Evolutionary conservation across 345 rosid species (phyloP), one percentile per base, ranked within the genome.

Genomic region (Heritiera littoralis): DNA sequence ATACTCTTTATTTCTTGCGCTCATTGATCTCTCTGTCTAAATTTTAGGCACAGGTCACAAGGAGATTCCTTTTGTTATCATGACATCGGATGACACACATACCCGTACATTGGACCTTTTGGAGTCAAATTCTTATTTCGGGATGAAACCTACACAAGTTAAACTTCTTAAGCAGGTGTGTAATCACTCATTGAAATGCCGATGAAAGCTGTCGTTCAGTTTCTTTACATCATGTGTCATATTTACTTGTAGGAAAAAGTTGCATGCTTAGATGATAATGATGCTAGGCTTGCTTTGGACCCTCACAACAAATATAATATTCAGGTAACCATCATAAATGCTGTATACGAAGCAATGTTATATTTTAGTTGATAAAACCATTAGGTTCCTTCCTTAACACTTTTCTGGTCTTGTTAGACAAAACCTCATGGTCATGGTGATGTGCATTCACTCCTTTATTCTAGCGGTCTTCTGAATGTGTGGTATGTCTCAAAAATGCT

Each of bases 341-440:
- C 43, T 23, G 30, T 7, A 0, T 13, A 8, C 6, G 35, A 66
- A 43, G 41, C 48, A 18, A 41, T 67, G 14, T 35, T 12, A 35
- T 49, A 45, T 30, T 51, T 14, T 15, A 10, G 41, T 54, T 18
- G 17, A 41, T 59, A 14, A 66, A 43, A 6, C 5, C 72, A 4
- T 82, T 52, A 72, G 75, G 59, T 7, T 38, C 38, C 72, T 74
- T 58, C 59, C 69, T 78, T 55, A 63, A 74, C 73, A 23, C 51
- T 60, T 83, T 68, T 58, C 78, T 86, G 77, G 7, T 74, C 80
- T 72, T 84, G 66, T 17, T 70, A 96, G 98, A 96, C 97, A 45
- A 96, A 96, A 82, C 97, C 98, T 77, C 98, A 94, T 85, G 99
- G 99, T 82, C 99, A 96, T 77, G 99, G 99, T 28, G 97, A 96